Base-by-base conservation (phyloP, 2,329 filamentous ascomycete genomes). In the Paradendryphiella salina region DNA sequence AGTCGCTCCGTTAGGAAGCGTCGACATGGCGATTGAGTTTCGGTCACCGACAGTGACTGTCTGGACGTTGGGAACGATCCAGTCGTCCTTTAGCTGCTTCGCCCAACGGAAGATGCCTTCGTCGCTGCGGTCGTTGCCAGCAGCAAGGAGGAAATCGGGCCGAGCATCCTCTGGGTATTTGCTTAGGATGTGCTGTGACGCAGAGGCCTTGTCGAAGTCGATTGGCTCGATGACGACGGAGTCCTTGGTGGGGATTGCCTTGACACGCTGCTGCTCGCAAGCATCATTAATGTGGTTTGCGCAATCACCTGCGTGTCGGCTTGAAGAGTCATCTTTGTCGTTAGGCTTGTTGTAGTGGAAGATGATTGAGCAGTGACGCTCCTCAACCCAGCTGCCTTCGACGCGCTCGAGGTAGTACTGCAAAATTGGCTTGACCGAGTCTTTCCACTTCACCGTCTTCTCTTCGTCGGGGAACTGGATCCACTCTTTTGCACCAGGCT, bases 101-200 rank as follows among this genome's bases (percentile, higher is more conserved):
- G 93, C 94, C 93, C 94, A 97, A 56, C 86, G 86, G 77, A 96
- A 97, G 15, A 96, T 88, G 62, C 90, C 88, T 69, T 97, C 93
- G 60, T 97, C 94, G 62, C 96, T 93, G 26, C 93, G 86, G 34
- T 92, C 90, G 66, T 96, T 92, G 31, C 93, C 93, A 28, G 92
- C 84, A 5, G 96, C 89, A 76, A 96, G 85, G 49, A 97, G 75
- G 72, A 96, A 97, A 69, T 96, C 90, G 0, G 90, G 47, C 17
- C 63, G 63, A 8, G 57, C 51, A 0, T 57, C 28, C 26, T 62
- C 54, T 10, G 49, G 46, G 15, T 76, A 66, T 29, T 66, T 66
- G 46, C 84, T 81, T 70, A 89, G 88, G 38, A 96, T 86, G 59
- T 85, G 82, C 63, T 85, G 81, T 0, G 90, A 88, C 0, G 93